Conservation (phyloP, 1,284 basidiomycete genomes). For the Chalciporus sp. region DNA sequence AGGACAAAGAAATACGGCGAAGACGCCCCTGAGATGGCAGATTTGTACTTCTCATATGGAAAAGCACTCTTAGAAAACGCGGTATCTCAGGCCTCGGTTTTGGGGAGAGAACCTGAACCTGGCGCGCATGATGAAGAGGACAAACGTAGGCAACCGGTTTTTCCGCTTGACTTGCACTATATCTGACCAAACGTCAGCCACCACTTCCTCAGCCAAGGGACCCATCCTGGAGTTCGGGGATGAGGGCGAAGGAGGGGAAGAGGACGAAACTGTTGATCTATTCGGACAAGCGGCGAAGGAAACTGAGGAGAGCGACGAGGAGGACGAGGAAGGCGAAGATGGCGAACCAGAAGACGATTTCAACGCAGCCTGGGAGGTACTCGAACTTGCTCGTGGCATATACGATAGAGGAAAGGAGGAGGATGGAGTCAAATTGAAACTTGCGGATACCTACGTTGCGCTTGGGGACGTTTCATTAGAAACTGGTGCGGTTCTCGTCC, state of each 20-base stretch:
- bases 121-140: conserved; percentile 48
- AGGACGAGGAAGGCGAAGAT: conserved; percentile 58
- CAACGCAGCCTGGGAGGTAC: conserved; percentile 92
- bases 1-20: conserved; percentile 78
- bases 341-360: conserved; percentile 89
- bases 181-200: not conserved
- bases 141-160: conserved; percentile 37
- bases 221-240: conserved; percentile 76
- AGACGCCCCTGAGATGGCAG: conserved; percentile 75
- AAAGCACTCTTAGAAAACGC: conserved; percentile 88
- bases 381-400: conserved; percentile 84
- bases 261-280: conserved; percentile 58
- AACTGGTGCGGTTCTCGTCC: conserved; percentile 57
- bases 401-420: conserved; percentile 69
- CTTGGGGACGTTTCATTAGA: conserved; percentile 89
- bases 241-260: conserved; percentile 61
- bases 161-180: not conserved
- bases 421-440: conserved; percentile 67
- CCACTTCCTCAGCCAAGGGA: conserved; percentile 39
- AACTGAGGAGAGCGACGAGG: conserved; percentile 46
- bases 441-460: conserved; percentile 83
- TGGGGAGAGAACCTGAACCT: conserved; percentile 77
- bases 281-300: conserved; percentile 56
- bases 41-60: conserved; percentile 85
- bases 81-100: conserved; percentile 75